phyloP scores from a whole-genome alignment of 2,329 filamentous ascomycete genomes.

The Myriosclerotinia duriaeana region DNA sequence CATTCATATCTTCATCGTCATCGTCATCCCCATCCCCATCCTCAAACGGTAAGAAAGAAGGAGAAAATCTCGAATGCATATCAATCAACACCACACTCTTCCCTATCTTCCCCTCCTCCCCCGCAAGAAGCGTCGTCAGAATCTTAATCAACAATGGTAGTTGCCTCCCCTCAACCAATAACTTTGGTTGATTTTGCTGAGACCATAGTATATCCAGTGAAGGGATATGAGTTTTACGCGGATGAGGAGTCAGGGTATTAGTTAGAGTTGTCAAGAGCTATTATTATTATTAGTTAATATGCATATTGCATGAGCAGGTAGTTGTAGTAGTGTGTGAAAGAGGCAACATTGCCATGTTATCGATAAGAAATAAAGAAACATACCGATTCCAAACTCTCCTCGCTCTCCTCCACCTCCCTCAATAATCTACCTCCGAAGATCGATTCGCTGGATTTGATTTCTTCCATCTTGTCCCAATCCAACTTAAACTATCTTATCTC shows the following conservation, averaged over 20 bases:
- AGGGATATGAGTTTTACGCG: neutral
- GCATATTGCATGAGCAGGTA: neutral
- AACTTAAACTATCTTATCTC: neutral
- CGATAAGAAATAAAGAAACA: conserved; percentile 33
- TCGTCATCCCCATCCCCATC: no score
- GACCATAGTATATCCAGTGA: conserved; percentile 10
- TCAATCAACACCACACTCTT: conserved; percentile 49
- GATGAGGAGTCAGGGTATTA: neutral
- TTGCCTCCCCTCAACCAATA: conserved; percentile 19
- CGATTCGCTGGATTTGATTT: conserved; percentile 30
- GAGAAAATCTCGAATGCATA: conserved; percentile 55
- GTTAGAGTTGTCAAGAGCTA: conserved; percentile 30
- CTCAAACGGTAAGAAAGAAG: conserved; percentile 37
- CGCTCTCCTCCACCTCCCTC: conserved; percentile 53
- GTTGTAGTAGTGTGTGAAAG: neutral
- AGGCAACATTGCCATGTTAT: conserved; percentile 24
- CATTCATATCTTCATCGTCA: neutral
- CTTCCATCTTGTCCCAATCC: conserved; percentile 22
- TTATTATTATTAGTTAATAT: neutral
- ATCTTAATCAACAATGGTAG: conserved; percentile 14
- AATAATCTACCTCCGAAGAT: conserved; percentile 51
- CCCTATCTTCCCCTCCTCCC: neutral
- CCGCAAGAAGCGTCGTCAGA: conserved; percentile 40
- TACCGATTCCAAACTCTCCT: conserved; percentile 59
- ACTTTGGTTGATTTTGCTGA: neutral